Evolutionary conservation across 495 filamentous ascomycete genomes (phyloP).

Genomic region (Trichoderma erinaceum): DNA sequence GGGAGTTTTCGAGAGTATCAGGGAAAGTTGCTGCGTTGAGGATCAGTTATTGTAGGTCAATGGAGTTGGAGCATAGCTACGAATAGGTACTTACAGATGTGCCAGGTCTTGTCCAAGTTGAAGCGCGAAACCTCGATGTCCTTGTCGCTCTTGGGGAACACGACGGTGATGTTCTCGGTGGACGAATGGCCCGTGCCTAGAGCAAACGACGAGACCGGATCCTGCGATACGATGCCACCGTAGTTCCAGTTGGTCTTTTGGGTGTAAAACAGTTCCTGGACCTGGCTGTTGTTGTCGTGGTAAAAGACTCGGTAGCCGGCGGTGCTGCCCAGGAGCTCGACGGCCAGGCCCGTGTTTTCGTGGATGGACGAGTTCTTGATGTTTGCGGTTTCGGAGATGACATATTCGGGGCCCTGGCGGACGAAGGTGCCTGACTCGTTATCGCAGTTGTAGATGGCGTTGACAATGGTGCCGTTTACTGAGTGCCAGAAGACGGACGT

Average conservation of each 20-base stretch:
- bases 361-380: constrained; percentile 19
- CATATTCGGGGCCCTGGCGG: constrained; percentile 21
- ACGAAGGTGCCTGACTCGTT: constrained; percentile 26
- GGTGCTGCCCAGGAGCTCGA: constrained; percentile 25
- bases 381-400: constrained; percentile 19
- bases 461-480: constrained; percentile 22
- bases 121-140: constrained; percentile 26
- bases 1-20: constrained; percentile 20
- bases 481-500: constrained; percentile 32
- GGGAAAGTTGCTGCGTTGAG: constrained; percentile 27
- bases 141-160: constrained; percentile 23
- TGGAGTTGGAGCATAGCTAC: neutral
- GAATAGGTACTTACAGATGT: constrained; percentile 21
- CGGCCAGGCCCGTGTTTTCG: constrained; percentile 26
- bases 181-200: constrained; percentile 24
- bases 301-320: constrained; percentile 34
- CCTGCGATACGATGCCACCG: constrained; percentile 25
- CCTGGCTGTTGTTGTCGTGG: constrained; percentile 26
- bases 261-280: constrained; percentile 29
- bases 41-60: neutral
- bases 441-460: constrained; percentile 30
- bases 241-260: constrained; percentile 23
- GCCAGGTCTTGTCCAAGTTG: constrained; percentile 24
- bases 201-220: constrained; percentile 22
- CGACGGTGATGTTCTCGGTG: constrained; percentile 30